phyloP scores from a whole-genome alignment of 208 protist species.

The Leishmania tropica region DNA sequence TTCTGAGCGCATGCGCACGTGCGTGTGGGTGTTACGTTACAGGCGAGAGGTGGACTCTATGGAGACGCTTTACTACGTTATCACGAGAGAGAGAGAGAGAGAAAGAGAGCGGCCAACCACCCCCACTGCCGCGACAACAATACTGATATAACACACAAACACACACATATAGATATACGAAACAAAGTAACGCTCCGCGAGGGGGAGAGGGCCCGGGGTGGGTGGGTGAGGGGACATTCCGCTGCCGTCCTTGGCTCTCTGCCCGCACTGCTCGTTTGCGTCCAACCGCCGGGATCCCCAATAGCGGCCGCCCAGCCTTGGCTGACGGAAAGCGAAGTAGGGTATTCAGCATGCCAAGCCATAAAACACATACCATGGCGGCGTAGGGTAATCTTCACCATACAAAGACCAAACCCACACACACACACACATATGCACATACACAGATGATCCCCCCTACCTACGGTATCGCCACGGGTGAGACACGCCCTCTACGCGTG shows the following conservation, averaged over 20 bases:
- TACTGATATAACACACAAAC: too few relatives aligned
- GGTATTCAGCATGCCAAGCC: neutral
- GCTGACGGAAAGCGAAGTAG: neutral
- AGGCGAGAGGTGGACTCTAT: neutral
- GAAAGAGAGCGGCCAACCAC: neutral
- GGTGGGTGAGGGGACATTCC: neutral
- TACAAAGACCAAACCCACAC: neutral
- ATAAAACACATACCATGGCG: neutral
- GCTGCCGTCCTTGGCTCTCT: neutral
- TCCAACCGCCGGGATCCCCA: neutral
- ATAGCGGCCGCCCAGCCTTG: neutral
- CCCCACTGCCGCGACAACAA: neutral
- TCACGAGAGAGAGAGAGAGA: neutral
- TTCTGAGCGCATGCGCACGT: neutral
- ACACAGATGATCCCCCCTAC: neutral
- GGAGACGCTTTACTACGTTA: neutral
- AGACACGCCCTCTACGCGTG: neutral
- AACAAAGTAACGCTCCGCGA: neutral
- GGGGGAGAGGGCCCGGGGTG: neutral
- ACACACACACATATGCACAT: neutral
- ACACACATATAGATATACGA: neutral
- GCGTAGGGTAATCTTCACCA: neutral
- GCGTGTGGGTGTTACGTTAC: slow-evolving; percentile 9
- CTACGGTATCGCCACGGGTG: neutral
- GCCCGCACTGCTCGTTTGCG: neutral